Conservation (phyloP, 192 early-diverging fungal genomes). For the Backusella luteola region DNA sequence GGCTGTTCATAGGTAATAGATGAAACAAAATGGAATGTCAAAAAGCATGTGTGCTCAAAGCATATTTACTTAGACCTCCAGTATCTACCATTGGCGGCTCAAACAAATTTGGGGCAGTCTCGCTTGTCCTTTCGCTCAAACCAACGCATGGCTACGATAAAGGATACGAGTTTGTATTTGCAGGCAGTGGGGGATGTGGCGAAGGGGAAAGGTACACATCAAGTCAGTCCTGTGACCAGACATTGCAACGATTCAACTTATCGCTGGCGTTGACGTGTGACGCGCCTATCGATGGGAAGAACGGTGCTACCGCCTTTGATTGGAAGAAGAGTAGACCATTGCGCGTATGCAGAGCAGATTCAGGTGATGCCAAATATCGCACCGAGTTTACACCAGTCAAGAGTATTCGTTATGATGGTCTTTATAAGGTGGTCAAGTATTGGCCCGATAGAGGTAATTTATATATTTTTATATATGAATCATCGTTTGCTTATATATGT, state of each 20-base stretch:
- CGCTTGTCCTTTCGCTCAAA: constrained; percentile 61
- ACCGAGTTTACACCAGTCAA: constrained; percentile 30
- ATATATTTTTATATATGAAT: neutral
- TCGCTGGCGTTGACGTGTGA: constrained; percentile 59
- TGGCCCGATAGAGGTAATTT: constrained; percentile 48
- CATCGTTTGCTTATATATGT: neutral
- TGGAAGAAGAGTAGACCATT: constrained; percentile 56
- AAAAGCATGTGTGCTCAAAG: neutral
- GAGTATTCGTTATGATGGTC: constrained; percentile 64
- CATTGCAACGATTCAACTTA: constrained; percentile 55
- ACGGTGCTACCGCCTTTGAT: constrained; percentile 44
- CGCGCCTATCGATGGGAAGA: constrained; percentile 37
- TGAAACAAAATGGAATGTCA: neutral
- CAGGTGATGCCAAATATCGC: constrained; percentile 48
- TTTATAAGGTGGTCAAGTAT: constrained; percentile 66
- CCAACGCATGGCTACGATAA: constrained; percentile 56
- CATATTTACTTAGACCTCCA: constrained; percentile 44
- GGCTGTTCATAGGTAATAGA: constrained; percentile 48
- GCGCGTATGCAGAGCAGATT: constrained; percentile 55
- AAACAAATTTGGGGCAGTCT: constrained; percentile 49
- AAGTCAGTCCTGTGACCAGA: constrained; percentile 56
- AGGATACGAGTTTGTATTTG: constrained; percentile 66
- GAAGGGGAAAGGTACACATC: constrained; percentile 53
- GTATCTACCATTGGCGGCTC: constrained; percentile 64
- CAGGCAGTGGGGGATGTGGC: constrained; percentile 61